Evolutionary conservation across 805 yeast genomes (phyloP).

Genomic region (Yarrowia bubula): DNA sequence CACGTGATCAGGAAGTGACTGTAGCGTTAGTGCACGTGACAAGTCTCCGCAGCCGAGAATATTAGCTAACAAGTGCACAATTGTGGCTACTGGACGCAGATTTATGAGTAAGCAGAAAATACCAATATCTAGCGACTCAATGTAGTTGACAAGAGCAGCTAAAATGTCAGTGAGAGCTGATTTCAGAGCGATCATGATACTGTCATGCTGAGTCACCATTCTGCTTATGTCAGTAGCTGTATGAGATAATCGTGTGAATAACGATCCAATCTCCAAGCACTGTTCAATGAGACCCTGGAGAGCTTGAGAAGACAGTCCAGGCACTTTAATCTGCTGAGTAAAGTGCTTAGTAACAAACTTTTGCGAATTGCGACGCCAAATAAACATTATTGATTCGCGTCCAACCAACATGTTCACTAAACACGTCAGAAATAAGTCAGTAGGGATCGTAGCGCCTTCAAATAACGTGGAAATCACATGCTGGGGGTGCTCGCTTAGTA

Average conservation of each 20-base stretch:
- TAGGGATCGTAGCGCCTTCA: neutral
- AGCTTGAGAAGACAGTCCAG: neutral
- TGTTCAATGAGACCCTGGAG: neutral
- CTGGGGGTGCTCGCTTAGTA: neutral
- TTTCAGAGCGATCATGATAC: neutral
- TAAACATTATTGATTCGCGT: slow-evolving; percentile 10
- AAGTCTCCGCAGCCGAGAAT: slow-evolving; percentile 13
- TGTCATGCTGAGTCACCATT: neutral
- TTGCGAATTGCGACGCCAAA: neutral
- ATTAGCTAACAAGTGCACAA: slow-evolving; percentile 5
- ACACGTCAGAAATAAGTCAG: neutral
- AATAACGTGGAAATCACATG: neutral
- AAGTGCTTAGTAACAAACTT: neutral
- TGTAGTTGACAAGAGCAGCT: neutral
- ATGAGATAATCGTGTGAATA: neutral
- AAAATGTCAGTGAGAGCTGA: slow-evolving; percentile 3
- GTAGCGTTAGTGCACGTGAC: neutral
- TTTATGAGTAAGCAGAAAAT: neutral
- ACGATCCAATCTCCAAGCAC: neutral
- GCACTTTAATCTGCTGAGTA: neutral
- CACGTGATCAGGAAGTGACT: neutral
- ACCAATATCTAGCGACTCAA: neutral
- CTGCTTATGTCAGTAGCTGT: neutral
- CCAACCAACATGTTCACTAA: neutral
- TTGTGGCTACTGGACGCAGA: neutral